Evolutionary conservation across 1,139 yeast genomes (phyloP), one percentile per base, ranked within the genome.

Genomic region (Insectozyma bohioensis): DNA sequence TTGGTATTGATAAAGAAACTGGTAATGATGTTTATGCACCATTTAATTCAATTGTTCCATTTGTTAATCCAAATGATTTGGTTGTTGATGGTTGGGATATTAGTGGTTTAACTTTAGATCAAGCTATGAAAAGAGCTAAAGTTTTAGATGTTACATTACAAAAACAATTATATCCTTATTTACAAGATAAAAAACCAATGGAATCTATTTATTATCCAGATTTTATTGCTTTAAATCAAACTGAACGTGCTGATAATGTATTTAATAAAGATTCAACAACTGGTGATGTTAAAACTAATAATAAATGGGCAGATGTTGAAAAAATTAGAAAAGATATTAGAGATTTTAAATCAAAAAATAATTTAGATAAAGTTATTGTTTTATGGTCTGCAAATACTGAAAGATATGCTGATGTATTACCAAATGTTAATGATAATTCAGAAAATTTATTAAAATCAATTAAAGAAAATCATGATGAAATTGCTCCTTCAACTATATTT

Each of bases 371-470:
- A 59, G 95, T 90, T 39, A 78, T 90, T 56, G 86, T 90, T 34
- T 73, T 90, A 56, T 90, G 97, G 97, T 87, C 96, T 36, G 97
- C 97, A 42, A 90, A 90, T 67, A 90, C 97, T 41, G 97, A 90
- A 69, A 82, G 97, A 61, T 88, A 85, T 58, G 80, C 95, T 33
- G 92, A 85, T 25, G 57, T 90, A 35, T 62, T 80, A 33, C 67
- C 73, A 13, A 94, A 95, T 42, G 88, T 90, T 47, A 87, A 90
- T 56, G 97, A 90, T 59, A 85, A 94, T 28, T 80, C 87, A 35
- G 95, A 85, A 31, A 85, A 85, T 63, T 67, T 90, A 56, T 51
- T 90, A 49, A 66, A 72, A 42, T 61, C 95, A 23, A 80, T 88
- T 61, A 87, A 86, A 66, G 61, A 59, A 30, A 86, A 85, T 52